Evolutionary conservation across 2,329 filamentous ascomycete species (phyloP), one percentile per base, ranked within the genome.

Genomic region (Cladophialophora carrionii): DNA sequence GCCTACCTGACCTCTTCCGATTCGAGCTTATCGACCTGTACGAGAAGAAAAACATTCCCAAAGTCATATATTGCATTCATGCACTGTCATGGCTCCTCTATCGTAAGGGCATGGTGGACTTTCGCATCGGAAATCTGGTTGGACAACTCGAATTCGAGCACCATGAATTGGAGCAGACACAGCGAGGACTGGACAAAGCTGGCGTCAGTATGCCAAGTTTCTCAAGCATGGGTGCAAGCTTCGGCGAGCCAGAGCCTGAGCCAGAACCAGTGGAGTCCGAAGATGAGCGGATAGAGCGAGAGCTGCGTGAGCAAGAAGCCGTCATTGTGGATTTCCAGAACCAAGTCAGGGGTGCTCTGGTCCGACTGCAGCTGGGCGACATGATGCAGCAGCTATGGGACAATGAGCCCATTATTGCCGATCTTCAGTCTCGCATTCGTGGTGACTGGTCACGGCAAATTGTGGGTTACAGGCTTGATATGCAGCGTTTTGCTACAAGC

Each of bases 21-120:
- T 99, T 99, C 76, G 95, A 99, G 76, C 83, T 98, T 53, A 96
- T 98, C 69, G 95, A 99, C 78, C 81, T 99, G 12, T 99, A 99
- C 80, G 96, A 99, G 78, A 99, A 98, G 83, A 99, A 99, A 80
- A 99, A 99, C 73, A 96, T 98, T 1, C 95, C 95, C 3, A 99
- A 98, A 77, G 96, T 98, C 75, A 99, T 99, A 68, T 96, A 99
- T 80, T 99, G 95, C 75, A 95, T 99, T 59, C 95, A 99, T 74
- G 95, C 95, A 0, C 82, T 99, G 20, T 98, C 94, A 76, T 99
- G 94, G 92, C 84, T 99, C n/a, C 83, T 99, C 10, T 97, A 91
- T 78, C 89, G 95, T 56, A 95, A 97, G 76, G 94, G 95, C 1
- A 92, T 98, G 68, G 90, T 98, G 46, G 90, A 93, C 74, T 98